Evolutionary conservation across 2,329 filamentous ascomycete genomes (phyloP), one percentile per base, ranked within the genome.

Genomic region (Penicillium sp.): DNA sequence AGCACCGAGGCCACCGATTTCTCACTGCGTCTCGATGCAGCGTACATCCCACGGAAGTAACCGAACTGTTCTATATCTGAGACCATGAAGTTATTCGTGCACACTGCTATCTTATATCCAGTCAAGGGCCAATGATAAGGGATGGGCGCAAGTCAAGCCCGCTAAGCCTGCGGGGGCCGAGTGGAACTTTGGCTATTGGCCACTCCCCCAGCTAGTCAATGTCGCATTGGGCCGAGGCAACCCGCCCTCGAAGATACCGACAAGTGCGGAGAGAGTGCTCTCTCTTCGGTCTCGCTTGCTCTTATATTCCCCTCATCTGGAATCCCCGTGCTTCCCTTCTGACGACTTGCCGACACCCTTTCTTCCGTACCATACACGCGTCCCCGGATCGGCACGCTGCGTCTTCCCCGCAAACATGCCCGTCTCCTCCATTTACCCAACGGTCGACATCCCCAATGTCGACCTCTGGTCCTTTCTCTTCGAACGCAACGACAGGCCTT

Each of bases 401-500:
- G 32, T 19, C 39, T 51, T 47, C 51, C 48, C 51, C 48, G 41
- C 48, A 55, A 51, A 39, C 25, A 94, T 94, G 88, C 84, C 86
- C 45, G 75, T 83, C 56, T 71, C 79, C 32, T 89, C 87, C 3
- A 68, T 70, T 1, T 87, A 82, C 58, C 74, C 80, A 1, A 64
- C 73, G 6, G 57, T 93, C 25, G 72, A 81, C 14, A 82, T 95
- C 27, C 89, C 90, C 0, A 70, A 84, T 52, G 68, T 83, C 39
- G 88, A 94, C 63, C 61, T 94, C 33, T 95, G 87, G 86, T 76
- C 75, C 0, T 81, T 89, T 42, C 69, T 94, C 31, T 89, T 94
- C 57, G 83, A 89, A 53, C 72, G 77, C 41, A 81, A 79, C 51
- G 73, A 84, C 50, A 79, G 69, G 50, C 65, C 70, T 2, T 94